phyloP scores from a whole-genome alignment of 2,329 filamentous ascomycete genomes.

The Sclerotinia spermophila region DNA sequence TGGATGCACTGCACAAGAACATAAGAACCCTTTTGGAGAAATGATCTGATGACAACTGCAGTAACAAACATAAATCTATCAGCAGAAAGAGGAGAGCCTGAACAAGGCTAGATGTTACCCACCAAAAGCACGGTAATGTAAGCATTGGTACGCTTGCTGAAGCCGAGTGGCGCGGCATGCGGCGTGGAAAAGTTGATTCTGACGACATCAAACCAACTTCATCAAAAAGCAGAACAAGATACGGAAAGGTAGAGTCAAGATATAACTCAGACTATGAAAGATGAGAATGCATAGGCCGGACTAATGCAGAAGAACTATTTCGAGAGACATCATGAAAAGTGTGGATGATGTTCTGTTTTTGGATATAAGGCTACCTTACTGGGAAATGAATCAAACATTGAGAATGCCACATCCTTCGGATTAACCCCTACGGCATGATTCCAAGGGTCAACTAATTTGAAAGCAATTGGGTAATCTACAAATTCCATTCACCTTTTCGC shows the following conservation, averaged over 20 bases:
- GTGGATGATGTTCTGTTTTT: neutral
- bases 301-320: neutral
- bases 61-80: neutral
- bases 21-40: neutral
- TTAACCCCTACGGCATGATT: neutral
- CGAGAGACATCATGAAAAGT: neutral
- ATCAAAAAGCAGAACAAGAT: neutral
- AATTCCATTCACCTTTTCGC: neutral
- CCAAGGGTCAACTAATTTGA: neutral
- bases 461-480: neutral
- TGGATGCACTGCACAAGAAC: neutral
- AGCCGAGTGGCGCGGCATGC: neutral
- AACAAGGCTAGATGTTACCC: neutral
- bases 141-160: neutral
- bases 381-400: too few species aligned
- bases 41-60: neutral
- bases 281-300: neutral
- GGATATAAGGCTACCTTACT: neutral
- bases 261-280: neutral
- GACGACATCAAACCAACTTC: neutral
- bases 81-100: neutral
- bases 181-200: slow-evolving; percentile 5
- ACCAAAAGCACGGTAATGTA: neutral
- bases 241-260: too few species aligned
- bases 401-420: neutral